phyloP scores from a whole-genome alignment of 352 stramenopile species.

The Globisporangium canariense region DNA sequence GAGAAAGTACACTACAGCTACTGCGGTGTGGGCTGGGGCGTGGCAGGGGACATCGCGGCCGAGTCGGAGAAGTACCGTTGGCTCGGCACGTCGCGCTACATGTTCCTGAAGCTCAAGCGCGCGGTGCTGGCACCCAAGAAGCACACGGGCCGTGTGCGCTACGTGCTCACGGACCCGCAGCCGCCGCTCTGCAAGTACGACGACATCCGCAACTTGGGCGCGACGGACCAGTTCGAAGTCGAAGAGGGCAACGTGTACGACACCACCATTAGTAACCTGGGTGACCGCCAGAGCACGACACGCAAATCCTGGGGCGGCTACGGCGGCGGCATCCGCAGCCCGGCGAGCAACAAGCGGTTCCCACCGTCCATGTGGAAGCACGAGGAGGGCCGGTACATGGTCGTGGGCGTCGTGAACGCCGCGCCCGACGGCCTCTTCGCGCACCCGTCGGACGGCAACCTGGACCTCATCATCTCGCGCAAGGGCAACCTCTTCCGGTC shows the following conservation, averaged over 20 bases:
- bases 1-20: constrained; percentile 79
- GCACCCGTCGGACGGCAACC: constrained; percentile 73
- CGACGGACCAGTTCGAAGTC: constrained; percentile 79
- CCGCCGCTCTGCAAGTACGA: constrained; percentile 62
- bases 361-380: constrained; percentile 57
- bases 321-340: constrained; percentile 48
- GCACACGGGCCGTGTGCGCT: constrained; percentile 61
- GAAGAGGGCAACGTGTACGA: constrained; percentile 82
- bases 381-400: constrained; percentile 58
- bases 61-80: constrained; percentile 81
- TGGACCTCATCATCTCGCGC: constrained; percentile 75
- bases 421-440: constrained; percentile 65
- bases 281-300: constrained; percentile 34
- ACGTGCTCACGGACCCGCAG: constrained; percentile 65
- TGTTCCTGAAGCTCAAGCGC: constrained; percentile 77
- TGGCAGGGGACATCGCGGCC: constrained; percentile 68
- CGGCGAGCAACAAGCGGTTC: constrained; percentile 60
- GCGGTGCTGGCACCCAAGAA: constrained; percentile 54
- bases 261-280: constrained; percentile 7
- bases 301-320: constrained; percentile 71
- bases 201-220: constrained; percentile 70
- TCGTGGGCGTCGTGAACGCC: constrained; percentile 71
- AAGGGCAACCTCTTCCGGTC: constrained; percentile 50
- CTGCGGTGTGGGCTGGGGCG: constrained; percentile 75
- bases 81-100: constrained; percentile 71